Base-by-base conservation (phyloP, 306 rosid genomes). In the Medicago ruthenica region DNA sequence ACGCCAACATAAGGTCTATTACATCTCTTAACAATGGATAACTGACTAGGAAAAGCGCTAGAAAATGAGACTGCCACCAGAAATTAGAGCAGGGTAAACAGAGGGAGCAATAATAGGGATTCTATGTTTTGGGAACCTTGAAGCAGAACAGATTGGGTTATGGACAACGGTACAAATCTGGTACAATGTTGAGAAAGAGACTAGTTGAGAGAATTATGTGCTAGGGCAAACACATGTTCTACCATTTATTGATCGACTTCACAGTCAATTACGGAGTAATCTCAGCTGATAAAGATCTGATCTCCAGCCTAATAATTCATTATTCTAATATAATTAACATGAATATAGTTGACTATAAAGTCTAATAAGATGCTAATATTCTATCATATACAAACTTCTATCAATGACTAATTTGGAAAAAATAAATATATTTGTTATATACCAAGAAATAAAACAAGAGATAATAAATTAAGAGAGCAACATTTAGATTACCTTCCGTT, bases 401-500 rank as follows among this genome's bases (percentile, higher is more conserved):
- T 34, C 21, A 9, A 17, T 36, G n/a, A 54, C 77, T 62, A 27
- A 53, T n/a, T 42, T 74, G 64, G 42, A 36, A 3, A 11, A 22
- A 15, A 24, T n/a, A 63, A 22, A 24, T 18, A 44, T 50, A 48
- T 62, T 39, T 22, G 45, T 22, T 57, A 45, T 55, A 20, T 37
- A 55, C 21, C 24, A 66, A 67, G 48, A 73, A 37, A 58, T 79
- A 21, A 27, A 61, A 40, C 62, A 54, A 31, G 18, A 76, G 34
- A 53, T 15, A 74, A 67, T 40, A 70, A 68, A 37, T 36, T 59
- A 53, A 60, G 27, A 41, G 57, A 78, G 70, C 22, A 78, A 13
- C 8, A 70, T 77, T 24, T 44, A 50, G 51, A 71, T 70, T 87
- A 94, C 99, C 99, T 90, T 95, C 98, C 1, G 86, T 80, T 74